Percentiles rank a stretch among this genome's conserved stretches.
phyloP scores from a whole-genome alignment of 352 stramenopile genomes.

The Phytopythium montanum region DNA sequence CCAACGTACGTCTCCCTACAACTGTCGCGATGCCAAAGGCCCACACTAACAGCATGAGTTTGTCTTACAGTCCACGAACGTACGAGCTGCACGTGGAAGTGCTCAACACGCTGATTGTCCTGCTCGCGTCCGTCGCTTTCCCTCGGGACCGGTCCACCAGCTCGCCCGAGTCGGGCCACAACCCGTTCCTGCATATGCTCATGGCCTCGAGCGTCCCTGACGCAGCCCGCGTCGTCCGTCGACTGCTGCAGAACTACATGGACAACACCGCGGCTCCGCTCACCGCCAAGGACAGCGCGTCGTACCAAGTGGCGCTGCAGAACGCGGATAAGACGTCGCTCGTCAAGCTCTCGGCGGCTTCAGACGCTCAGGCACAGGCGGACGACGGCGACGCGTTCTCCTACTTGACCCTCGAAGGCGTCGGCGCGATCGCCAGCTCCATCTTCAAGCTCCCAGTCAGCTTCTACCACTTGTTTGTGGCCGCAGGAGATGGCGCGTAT shows the following conservation, averaged over 20 bases:
- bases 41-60: neutral
- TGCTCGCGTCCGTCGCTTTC: constrained; percentile 64
- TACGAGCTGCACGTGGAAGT: constrained; percentile 79
- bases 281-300: constrained; percentile 23
- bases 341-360: constrained; percentile 53
- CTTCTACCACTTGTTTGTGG: constrained; percentile 70
- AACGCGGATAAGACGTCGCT: constrained; percentile 55
- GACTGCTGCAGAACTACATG: constrained; percentile 62
- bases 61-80: constrained; percentile 27
- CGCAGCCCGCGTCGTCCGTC: constrained; percentile 39
- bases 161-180: constrained; percentile 22
- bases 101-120: constrained; percentile 65
- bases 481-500: constrained; percentile 40
- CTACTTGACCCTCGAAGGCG: constrained; percentile 65
- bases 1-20: constrained; percentile 43
- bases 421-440: constrained; percentile 61
- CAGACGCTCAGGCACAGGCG: constrained; percentile 23
- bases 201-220: constrained; percentile 31
- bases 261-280: constrained; percentile 39
- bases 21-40: neutral
- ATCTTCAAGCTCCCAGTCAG: constrained; percentile 62
- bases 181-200: constrained; percentile 67
- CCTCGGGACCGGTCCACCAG: constrained; percentile 49
- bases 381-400: constrained; percentile 60
- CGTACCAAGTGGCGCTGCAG: constrained; percentile 29